phyloP scores from a whole-genome alignment of 2,329 filamentous ascomycete species.

The Penicillium sp. region DNA sequence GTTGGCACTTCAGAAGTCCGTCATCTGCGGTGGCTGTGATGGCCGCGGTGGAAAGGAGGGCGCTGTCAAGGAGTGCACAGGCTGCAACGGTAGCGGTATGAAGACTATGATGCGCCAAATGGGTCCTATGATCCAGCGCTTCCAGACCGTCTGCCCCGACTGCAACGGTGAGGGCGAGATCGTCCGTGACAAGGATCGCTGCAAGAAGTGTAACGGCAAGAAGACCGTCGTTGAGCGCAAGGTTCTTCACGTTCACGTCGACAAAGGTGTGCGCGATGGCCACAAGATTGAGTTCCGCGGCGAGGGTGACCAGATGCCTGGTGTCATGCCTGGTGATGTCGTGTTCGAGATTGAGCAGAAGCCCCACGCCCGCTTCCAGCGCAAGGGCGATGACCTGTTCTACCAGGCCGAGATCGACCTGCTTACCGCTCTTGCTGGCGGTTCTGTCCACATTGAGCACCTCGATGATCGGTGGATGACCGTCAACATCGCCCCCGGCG shows the following conservation, averaged over 20 bases:
- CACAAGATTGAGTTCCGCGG: conserved; percentile 97
- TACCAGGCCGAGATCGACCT: conserved; percentile 95
- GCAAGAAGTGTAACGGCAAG: conserved; percentile 95
- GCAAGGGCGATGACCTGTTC: conserved; percentile 93
- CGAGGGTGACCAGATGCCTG: conserved; percentile 93
- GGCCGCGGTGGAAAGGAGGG: conserved; percentile 96
- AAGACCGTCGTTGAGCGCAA: conserved; percentile 98
- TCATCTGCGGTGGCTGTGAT: conserved; percentile 93
- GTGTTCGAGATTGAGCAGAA: conserved; percentile 99
- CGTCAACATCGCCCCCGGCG: conserved; percentile 87
- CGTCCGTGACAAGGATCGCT: conserved; percentile 94
- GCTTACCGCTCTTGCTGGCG: conserved; percentile 88
- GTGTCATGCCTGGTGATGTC: conserved; percentile 90
- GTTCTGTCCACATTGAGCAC: conserved; percentile 89
- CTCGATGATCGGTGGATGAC: conserved; percentile 96
- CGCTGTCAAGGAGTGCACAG: conserved; percentile 86
- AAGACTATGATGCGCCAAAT: conserved; percentile 99
- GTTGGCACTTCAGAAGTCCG: conserved; percentile 91
- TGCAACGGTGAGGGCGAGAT: conserved; percentile 97
- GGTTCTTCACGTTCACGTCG: conserved; percentile 96
- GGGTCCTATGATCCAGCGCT: conserved; percentile 99
- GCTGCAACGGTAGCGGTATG: conserved; percentile 93
- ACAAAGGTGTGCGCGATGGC: conserved; percentile 87
- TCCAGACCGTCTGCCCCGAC: conserved; percentile 98
- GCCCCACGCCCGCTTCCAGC: conserved; percentile 91